Base-by-base conservation (phyloP, 75 land plant genomes). In the Pseudotsuga menziesii region DNA sequence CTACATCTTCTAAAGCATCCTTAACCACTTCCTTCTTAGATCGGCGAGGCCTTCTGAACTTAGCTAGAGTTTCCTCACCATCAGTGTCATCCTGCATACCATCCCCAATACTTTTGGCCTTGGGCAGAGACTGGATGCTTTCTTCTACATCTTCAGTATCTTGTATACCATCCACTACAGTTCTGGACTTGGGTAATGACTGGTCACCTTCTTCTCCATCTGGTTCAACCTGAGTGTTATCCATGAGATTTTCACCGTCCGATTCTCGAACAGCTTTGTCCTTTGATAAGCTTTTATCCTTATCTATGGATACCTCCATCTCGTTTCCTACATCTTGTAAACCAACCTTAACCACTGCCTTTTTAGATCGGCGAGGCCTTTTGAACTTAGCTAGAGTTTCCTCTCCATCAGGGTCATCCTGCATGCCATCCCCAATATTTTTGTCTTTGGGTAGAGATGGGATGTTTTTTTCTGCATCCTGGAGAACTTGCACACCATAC, bases 331-430 rank as follows among this genome's bases (percentile, higher is more conserved):
- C 11, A 36, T 41, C 72, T 39, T 69, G 48, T n/a, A 41, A 41
- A 69, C 20, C n/a, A 39, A 20, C 72, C 72, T 69, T 69, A 22
- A 41, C 52, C 54, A 8, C 23, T 9, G 20, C 72, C 72, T 69
- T 69, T 35, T 35, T 35, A 16, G 35, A 64, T 64, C 69, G 4
- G 9, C 20, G 5, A 32, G 20, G 69, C n/a, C 35, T 64, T 64
- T 64, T 16, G 69, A 58, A 69, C 36, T 41, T 76, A 75, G 25
- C 55, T 27, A 41, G 75, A 78, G 55, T 60, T 73, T 16, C 36
- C 35, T 5, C 16, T 48, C 71, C 72, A 12, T 74, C 60, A 3
- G 58, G 39, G 29, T 61, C 71, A 74, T 62, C 77, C 57, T 78
- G 44, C 52, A 75, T 78, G 32, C 56, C n/a, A 63, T 78, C 74